phyloP scores from a whole-genome alignment of 1,284 basidiomycete genomes.

The Lentinus polychrous region DNA sequence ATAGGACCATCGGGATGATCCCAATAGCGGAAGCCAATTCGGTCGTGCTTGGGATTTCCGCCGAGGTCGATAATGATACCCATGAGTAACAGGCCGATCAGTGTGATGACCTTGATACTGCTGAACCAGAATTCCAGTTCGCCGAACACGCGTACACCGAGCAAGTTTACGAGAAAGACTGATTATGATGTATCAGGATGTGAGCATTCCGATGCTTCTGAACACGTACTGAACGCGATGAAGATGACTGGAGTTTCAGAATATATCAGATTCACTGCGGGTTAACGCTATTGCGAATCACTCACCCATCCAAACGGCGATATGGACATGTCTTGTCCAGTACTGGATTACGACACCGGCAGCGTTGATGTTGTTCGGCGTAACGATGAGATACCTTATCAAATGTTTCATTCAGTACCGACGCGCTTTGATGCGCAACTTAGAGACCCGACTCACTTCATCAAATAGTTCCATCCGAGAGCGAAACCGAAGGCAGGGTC shows the following conservation, averaged over 20 bases:
- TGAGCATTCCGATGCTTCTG: background rate
- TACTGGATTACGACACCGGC: conserved; percentile 57
- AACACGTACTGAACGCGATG: conserved; percentile 42
- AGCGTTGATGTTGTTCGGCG: conserved; percentile 37
- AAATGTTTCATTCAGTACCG: background rate
- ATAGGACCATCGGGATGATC: conserved; percentile 31
- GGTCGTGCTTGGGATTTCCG: conserved; percentile 47
- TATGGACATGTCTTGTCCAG: conserved; percentile 48
- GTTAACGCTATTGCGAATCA: conserved; percentile 7
- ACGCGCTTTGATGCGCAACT: background rate
- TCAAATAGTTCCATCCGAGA: conserved; percentile 33
- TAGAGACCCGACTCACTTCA: conserved; percentile 16
- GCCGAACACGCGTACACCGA: conserved; percentile 48
- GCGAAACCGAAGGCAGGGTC: conserved; percentile 45
- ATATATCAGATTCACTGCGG: background rate
- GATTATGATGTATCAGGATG: conserved; percentile 5
- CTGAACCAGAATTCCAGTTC: conserved; percentile 47
- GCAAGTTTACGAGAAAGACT: conserved; percentile 51
- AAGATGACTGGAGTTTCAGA: conserved; percentile 37
- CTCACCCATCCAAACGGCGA: conserved; percentile 53
- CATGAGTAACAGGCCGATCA: conserved; percentile 46
- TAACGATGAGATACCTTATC: conserved; percentile 26
- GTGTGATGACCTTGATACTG: conserved; percentile 29
- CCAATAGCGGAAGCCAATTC: conserved; percentile 52
- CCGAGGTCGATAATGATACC: conserved; percentile 50